Base-by-base conservation (phyloP, 805 yeast genomes). In the Starmera quercuum region DNA sequence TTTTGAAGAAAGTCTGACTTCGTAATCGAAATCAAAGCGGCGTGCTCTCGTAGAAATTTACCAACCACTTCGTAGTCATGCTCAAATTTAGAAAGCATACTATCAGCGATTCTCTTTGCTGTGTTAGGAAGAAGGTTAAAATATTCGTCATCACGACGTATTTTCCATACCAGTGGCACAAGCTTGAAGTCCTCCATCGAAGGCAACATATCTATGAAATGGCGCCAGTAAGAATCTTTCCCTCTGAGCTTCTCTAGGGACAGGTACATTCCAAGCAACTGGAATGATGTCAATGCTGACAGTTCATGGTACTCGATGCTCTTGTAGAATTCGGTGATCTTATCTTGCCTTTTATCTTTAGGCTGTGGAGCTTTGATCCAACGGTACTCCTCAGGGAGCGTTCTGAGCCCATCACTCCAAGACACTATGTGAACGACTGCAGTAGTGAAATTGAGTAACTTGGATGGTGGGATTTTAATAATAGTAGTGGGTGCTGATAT, bases 191-290 rank as follows among this genome's bases (percentile, higher is more conserved):
- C 87, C 0, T 57, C 49, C 11, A 61, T 38, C 0, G 60, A 49
- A 0, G 96, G 95, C 37, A 85, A 64, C 42, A 75, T 69, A 22
- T 68, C 66, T 9, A 84, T 53, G 51, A 84, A 84, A 0, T 85
- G 84, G 27, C 53, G 49, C 94, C 94, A 85, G 47, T 65, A 76
- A 1, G 82, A 73, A 3, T 40, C 40, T 1, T 36, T 28, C 2
- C 49, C 54, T 31, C 79, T 51, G 24, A 46, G 47, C 2, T 35
- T 42, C 42, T 77, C 83, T 12, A 72, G 46, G 5, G 61, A 53
- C 3, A 77, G 34, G 44, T 63, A 82, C 35, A 80, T 45, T 0
- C 74, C 46, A 6, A 79, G 44, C 25, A 81, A 47, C 53, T 81
- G 88, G 48, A 78, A 75, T 2, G 87, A 77, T 2, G 73, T 56